These are phyloP conservation scores for Pichia scutulata DNA, from an alignment of 805 yeast species.

Conservation along the genomic window DNA sequence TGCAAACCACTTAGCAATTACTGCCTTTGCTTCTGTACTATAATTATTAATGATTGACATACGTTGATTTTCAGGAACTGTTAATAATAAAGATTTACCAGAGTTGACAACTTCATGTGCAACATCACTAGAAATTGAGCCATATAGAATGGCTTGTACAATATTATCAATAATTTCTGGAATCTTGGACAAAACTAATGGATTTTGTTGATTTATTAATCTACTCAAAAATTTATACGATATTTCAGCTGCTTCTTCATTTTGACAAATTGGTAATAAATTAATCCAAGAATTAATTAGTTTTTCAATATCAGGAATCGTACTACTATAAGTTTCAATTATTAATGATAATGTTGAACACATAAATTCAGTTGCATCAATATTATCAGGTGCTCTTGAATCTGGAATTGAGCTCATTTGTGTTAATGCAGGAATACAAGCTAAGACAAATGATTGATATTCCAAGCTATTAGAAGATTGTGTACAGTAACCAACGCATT, in stretches of 20 bases:
- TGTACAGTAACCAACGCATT: constrained; percentile 79
- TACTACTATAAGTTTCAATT: constrained; percentile 52
- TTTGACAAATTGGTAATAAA: constrained; percentile 74
- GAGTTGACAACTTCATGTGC: constrained; percentile 58
- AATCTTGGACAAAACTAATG: constrained; percentile 43
- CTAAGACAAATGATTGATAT: constrained; percentile 55
- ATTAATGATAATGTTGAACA: constrained; percentile 79
- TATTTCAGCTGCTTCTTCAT: constrained; percentile 82
- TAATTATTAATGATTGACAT: constrained; percentile 54
- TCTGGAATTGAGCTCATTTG: constrained; percentile 70
- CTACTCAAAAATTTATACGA: constrained; percentile 70
- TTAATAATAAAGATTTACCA: constrained; percentile 54
- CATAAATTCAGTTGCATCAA: constrained; percentile 82
- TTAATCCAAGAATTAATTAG: constrained; percentile 71
- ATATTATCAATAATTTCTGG: constrained; percentile 62
- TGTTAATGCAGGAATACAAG: constrained; percentile 68
- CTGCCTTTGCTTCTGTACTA: constrained; percentile 52
- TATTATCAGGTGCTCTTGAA: constrained; percentile 76
- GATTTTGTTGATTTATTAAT: constrained; percentile 60
- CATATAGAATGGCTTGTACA: constrained; percentile 65
- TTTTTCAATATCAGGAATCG: constrained; percentile 52
- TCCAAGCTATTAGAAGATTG: constrained; percentile 57
- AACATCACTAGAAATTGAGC: constrained; percentile 60
- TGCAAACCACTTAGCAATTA: constrained; percentile 32
- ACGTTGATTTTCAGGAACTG: constrained; percentile 64